A percentile compares a stretch with the other conserved stretches of the same genome.
phyloP scores from a whole-genome alignment of 2,329 filamentous ascomycete species.

The Cladosporium sp. region DNA sequence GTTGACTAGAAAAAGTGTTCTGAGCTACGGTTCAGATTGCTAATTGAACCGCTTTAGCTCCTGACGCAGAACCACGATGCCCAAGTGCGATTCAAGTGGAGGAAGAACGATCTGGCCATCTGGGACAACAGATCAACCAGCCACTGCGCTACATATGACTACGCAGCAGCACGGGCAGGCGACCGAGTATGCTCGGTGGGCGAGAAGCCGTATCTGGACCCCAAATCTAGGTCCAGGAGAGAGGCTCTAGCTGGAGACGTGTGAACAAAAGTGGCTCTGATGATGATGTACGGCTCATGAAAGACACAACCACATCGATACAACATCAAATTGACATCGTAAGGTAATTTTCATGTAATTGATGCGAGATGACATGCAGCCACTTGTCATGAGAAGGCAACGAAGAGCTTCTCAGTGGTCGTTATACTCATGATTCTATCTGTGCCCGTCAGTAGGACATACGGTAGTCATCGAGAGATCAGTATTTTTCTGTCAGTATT shows the following conservation, averaged over 20 bases:
- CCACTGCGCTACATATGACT: conserved; percentile 62
- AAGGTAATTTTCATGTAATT: too few species aligned
- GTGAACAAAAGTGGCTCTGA: background rate
- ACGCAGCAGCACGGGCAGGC: conserved; percentile 49
- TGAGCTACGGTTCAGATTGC: conserved; percentile 36
- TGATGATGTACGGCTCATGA: too few species aligned
- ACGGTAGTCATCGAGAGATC: too few species aligned
- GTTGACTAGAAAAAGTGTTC: conserved; percentile 57
- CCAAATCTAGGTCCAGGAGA: conserved; percentile 43
- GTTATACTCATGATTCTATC: too few species aligned
- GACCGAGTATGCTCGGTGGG: conserved; percentile 54
- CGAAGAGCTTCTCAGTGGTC: too few species aligned
- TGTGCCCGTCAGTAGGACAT: too few species aligned
- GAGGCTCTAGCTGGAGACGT: conserved; percentile 2
- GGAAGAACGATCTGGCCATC: conserved; percentile 49
- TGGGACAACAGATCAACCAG: conserved; percentile 63
- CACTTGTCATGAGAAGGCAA: too few species aligned
- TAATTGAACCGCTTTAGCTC: conserved; percentile 37
- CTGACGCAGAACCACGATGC: conserved; percentile 49
- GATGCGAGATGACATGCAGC: too few species aligned
- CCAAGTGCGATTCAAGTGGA: conserved; percentile 50
- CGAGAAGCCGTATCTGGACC: conserved; percentile 53
- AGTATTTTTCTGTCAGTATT: too few species aligned
- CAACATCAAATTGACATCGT: too few species aligned
- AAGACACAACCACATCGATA: too few species aligned